Percentiles rank a stretch among this genome's conserved stretches.
Conservation (phyloP, 495 filamentous ascomycete genomes). For the Aspergillus bridgeri region DNA sequence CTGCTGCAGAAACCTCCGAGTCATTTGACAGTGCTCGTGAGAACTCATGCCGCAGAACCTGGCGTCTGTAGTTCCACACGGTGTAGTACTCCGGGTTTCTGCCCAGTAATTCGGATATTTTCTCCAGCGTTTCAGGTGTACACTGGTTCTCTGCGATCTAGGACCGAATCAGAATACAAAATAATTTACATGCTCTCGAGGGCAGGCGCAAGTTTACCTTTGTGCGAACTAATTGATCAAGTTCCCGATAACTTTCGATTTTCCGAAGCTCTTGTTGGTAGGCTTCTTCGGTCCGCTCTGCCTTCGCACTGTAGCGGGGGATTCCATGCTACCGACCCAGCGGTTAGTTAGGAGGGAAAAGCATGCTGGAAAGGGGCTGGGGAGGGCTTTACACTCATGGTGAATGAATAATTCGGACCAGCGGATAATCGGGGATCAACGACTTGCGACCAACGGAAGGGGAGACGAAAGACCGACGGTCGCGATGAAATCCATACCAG, state of each 20-base stretch:
- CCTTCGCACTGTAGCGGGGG: constrained; percentile 53
- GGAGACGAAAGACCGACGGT: not conserved
- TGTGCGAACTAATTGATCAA: constrained; percentile 62
- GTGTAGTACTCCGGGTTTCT: constrained; percentile 98
- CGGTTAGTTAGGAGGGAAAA: constrained; percentile 12
- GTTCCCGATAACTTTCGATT: constrained; percentile 72
- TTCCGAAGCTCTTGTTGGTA: constrained; percentile 65
- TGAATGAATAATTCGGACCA: constrained; percentile 5
- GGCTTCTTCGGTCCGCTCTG: constrained; percentile 59
- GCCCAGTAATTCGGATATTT: constrained; percentile 75
- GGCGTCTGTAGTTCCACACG: constrained; percentile 92
- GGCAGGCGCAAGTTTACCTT: constrained; percentile 40
- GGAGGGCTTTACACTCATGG: constrained; percentile 48
- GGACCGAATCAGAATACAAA: not conserved
- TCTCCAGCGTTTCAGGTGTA: constrained; percentile 61
- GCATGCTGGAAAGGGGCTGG: constrained; percentile 3
- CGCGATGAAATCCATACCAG: not conserved
- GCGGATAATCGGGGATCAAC: not conserved
- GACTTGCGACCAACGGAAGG: not conserved
- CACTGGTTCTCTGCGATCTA: constrained; percentile 59
- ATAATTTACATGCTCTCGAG: not conserved
- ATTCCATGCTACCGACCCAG: constrained; percentile 66
- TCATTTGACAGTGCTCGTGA: constrained; percentile 20
- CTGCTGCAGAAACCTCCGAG: constrained; percentile 16
- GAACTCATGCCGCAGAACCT: constrained; percentile 52